Percentiles rank a stretch among this genome's conserved stretches.
These are phyloP conservation scores for Phylloporus gajari DNA, from an alignment of 1,284 basidiomycete species.

Conservation along the genomic window DNA sequence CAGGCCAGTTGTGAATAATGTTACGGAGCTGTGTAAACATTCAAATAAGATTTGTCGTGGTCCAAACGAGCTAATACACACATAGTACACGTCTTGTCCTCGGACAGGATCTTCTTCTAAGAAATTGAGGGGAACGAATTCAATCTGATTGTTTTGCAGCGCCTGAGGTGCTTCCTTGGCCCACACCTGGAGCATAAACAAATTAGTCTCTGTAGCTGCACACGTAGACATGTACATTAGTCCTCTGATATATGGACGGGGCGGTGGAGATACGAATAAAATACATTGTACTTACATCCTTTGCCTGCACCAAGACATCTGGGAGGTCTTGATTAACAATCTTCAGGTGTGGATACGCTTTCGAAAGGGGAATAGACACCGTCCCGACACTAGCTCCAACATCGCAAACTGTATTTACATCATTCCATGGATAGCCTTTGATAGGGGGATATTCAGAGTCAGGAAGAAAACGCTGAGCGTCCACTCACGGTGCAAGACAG, in stretches of 20 bases:
- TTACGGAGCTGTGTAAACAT: background rate
- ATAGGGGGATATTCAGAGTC: too few species aligned
- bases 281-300: slow-evolving; percentile 13
- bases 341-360: background rate
- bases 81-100: slow-evolving; percentile 58
- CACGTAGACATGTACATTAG: background rate
- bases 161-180: slow-evolving; percentile 44
- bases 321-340: background rate
- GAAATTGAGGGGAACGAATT: slow-evolving; percentile 58
- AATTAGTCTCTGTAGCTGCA: background rate
- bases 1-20: slow-evolving; percentile 28
- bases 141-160: slow-evolving; percentile 46
- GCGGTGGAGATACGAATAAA: background rate
- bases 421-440: background rate
- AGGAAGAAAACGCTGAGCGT: too few species aligned
- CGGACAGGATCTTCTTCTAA: slow-evolving; percentile 52
- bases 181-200: background rate
- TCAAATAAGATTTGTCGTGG: too few species aligned
- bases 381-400: background rate
- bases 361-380: slow-evolving; percentile 36
- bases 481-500: too few species aligned
- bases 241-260: slow-evolving; percentile 4
- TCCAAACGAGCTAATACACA: slow-evolving; percentile 24
- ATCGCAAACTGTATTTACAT: background rate
- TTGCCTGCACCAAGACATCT: background rate